Conservation (phyloP, 441 rosid species). For the Corymbia calophylla region DNA sequence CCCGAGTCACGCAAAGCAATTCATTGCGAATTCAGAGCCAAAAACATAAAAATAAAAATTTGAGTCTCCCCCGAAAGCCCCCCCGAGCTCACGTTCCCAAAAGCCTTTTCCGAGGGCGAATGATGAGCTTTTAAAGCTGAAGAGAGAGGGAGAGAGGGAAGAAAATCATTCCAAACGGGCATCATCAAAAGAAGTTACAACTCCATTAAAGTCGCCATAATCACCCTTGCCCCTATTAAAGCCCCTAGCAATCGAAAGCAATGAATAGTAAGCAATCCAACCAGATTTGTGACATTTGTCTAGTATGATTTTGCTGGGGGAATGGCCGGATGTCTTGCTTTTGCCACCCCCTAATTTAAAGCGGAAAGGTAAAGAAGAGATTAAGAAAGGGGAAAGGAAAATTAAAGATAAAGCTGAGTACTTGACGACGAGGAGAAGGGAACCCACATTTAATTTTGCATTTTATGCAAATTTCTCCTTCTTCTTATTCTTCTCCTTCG, state of each 20-base stretch:
- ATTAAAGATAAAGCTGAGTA: background rate
- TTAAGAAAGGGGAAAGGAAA: background rate
- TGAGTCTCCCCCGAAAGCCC: background rate
- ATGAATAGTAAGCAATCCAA: background rate
- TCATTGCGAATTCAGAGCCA: background rate
- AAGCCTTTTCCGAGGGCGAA: background rate
- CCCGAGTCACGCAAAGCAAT: background rate
- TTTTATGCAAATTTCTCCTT: background rate
- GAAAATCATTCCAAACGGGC: background rate
- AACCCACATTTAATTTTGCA: background rate
- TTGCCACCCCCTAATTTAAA: background rate
- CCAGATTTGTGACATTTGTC: background rate
- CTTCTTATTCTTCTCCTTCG: background rate
- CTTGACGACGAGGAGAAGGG: background rate
- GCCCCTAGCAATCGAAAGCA: background rate
- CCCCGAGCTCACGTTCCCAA: background rate
- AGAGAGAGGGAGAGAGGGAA: no score
- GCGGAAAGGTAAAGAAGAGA: background rate
- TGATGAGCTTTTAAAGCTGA: background rate
- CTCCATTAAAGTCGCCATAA: background rate
- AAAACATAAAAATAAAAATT: background rate
- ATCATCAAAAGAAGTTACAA: background rate
- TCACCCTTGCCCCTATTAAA: background rate
- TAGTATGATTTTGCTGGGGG: background rate
- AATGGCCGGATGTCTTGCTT: background rate